A percentile compares a stretch with the other conserved stretches of the same genome.
Evolutionary conservation across 306 rosid species (phyloP).

Genomic region (Leucaena leucocephala): DNA sequence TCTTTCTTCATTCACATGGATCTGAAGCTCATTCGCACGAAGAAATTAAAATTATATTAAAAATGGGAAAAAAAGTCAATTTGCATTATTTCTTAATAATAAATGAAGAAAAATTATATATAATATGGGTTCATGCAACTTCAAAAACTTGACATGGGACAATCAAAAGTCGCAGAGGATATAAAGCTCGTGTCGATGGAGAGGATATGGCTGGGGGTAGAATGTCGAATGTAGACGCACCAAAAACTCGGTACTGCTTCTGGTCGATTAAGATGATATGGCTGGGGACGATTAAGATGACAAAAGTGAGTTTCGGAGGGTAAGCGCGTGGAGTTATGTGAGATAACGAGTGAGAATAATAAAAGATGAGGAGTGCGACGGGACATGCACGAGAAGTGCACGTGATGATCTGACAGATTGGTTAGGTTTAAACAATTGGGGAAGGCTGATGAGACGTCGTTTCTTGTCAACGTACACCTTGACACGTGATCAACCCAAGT

Average conservation of each 20-base stretch:
- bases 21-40: not conserved
- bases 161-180: not conserved
- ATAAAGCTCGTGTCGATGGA: not conserved
- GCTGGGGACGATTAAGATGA: conserved; percentile 13
- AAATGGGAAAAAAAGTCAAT: not conserved
- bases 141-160: no score
- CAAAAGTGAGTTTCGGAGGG: not conserved
- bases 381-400: conserved; percentile 61
- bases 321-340: conserved; percentile 26
- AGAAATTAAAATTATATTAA: not conserved
- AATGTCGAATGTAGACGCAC: conserved; percentile 22
- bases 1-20: not conserved
- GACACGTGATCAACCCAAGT: conserved; percentile 60
- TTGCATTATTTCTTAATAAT: not conserved
- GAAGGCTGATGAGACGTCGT: conserved; percentile 48
- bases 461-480: conserved; percentile 24
- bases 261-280: not conserved
- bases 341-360: not conserved
- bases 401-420: conserved; percentile 70
- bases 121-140: not conserved
- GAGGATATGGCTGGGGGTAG: not conserved
- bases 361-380: not conserved
- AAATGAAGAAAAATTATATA: not conserved
- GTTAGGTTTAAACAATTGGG: conserved; percentile 39
- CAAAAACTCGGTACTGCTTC: not conserved